Evolutionary conservation across 208 protist species (phyloP), one percentile per base, ranked within the genome.

Genomic region (Leishmania mexicana): DNA sequence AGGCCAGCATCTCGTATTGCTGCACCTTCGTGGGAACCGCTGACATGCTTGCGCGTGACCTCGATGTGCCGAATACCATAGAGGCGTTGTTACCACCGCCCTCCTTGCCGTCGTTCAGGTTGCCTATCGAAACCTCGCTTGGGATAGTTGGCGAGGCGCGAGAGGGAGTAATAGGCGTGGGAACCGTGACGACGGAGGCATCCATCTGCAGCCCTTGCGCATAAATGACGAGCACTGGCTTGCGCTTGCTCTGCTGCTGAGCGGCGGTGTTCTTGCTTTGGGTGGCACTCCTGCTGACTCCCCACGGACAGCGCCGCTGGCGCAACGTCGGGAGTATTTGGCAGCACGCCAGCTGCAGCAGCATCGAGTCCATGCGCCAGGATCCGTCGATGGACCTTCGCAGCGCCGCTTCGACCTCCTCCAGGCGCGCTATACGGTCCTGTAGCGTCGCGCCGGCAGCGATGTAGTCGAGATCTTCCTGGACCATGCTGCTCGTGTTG

Each of bases 241-340:
- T 78, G 17, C 49, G 54, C 53, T 65, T 60, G 15, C 17, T 31
- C 15, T 76, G 79, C 54, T 40, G 68, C 21, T 60, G 72, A 21
- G 47, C 35, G 49, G 17, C n/a, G 15, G 13, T 54, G 28, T 72
- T 51, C 10, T 64, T 35, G 13, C 42, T 17, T n/a, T 21, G 15
- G 28, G 38, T 11, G 31, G 53, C 2, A 38, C 38, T 31, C 67
- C 73, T 28, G 67, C 78, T 47, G 64, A 77, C 62, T n/a, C 19
- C 76, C 83, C 84, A 87, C 60, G 77, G 77, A 6, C 81, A 71
- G 19, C 85, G 85, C 42, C 86, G 90, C 74, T 88, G 83, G 3
- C 94, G 89, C 51, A 97, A 81, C 3, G 94, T 97, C 1, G 94
- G 94, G 73, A 97, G 84, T 28, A 96, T 72, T n/a, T 91, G 89